Base-by-base conservation (phyloP, 306 rosid species). In the Pterocarpus santalinus region DNA sequence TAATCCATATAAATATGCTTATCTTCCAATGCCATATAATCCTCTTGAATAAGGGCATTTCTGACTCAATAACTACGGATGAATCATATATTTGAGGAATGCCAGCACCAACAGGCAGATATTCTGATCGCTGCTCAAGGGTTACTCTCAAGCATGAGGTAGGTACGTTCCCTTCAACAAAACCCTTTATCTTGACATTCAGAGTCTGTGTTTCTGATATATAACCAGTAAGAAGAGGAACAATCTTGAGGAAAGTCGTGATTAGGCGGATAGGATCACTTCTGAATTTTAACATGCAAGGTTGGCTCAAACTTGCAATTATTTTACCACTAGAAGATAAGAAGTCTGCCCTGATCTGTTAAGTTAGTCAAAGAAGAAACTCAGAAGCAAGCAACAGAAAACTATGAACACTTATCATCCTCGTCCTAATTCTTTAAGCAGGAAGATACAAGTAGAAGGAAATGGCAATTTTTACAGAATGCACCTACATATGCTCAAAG, bases 31-130 rank as follows among this genome's bases (percentile, higher is more conserved):
- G 55, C 97, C 98, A 95, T 65, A 95, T 17, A 61, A 91, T 69
- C 86, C 90, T 87, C 87, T 80, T 89, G 5, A 87, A 76, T 13
- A 92, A 69, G 41, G 99, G 91, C 79, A 90, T 94, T 73, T 93
- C 91, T 0, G 97, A 89, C 66, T 90, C 89, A 55, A 95, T 82
- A 71, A 70, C 17, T 30, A 91, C 55, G 36, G 81, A 85, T 62
- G 98, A 88, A 52, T 93, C 94, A 8, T 93, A 93, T 65, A 93
- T 77, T 86, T 95, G 92, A 36, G 99, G 99, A 76, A 95, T 89
- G 62, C 99, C 98, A 17, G 94, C 96, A 60, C 97, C 97, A 62
- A 97, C 97, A 55, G 92, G 83, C 1, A 15, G 77, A 86, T 84
- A 90, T 80, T 90, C 97, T 15, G 99, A 97, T 65, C 98, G 92